Evolutionary conservation across 305 asterid genomes (phyloP), one percentile per base, ranked within the genome.

Genomic region (Fraxinus dipetala): DNA sequence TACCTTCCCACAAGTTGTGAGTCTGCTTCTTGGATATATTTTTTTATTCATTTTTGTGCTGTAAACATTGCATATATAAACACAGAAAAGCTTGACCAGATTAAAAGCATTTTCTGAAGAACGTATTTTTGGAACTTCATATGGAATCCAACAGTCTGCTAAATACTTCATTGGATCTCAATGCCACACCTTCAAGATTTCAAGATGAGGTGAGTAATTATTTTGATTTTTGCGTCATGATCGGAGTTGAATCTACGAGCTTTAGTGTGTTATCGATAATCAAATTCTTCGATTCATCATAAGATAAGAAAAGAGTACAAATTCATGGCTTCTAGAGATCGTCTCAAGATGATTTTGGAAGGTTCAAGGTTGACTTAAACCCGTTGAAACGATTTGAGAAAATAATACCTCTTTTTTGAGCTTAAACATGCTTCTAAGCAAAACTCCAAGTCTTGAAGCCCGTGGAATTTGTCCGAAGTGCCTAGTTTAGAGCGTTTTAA

Each of bases 121-220:
- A 13, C 74, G n/a, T 5, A 10, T 63, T 75, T 56, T 77, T 79
- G 76, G 85, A 84, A 76, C 84, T 90, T 75, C 79, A 84, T 1
- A 65, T 31, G 80, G 5, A 87, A 85, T 59, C 84, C 87, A 26
- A 20, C 31, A 85, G 91, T 90, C 85, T 2, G 90, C 73, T 20
- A 30, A 61, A 48, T 9, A 54, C 63, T 73, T n/a, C 63, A 32
- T 67, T 67, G 35, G 74, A 67, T 67, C 74, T 67, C 18, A 67
- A 67, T 67, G 35, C 18, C 35, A 1, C 8, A 26, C 74, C 74
- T 28, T 11, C 31, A 67, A 26, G 74, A 67, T 30, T 28, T 26
- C 36, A 34, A 11, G 74, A 67, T 67, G 74, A 67, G 74, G 74
- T 67, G 36, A 67, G 74, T 30, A 67, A 24, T 54, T 54, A 54